phyloP scores from a whole-genome alignment of 441 rosid species.

The Jatropha podagrica region DNA sequence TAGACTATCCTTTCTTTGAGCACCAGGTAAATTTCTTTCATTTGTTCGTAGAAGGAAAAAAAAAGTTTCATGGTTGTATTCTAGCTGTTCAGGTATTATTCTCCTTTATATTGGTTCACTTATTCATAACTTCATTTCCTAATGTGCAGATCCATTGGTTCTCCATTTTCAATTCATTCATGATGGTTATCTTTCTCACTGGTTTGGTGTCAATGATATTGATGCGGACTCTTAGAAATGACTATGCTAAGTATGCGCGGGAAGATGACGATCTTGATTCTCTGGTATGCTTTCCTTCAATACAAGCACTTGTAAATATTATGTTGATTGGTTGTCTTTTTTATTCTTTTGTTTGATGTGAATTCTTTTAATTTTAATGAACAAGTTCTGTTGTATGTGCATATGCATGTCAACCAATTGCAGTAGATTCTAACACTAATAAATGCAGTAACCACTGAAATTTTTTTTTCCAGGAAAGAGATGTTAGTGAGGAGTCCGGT shows the following conservation, averaged over 20 bases:
- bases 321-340: not conserved
- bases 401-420: not conserved
- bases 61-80: not conserved
- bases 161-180: conserved; percentile 95
- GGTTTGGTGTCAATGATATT: conserved; percentile 97
- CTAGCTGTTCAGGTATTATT: not conserved
- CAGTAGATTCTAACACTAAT: conserved; percentile 19
- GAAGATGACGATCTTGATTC: conserved; percentile 97
- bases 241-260: conserved; percentile 95
- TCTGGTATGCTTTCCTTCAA: conserved; percentile 51
- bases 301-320: not conserved
- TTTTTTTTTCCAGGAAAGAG: conserved; percentile 70
- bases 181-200: conserved; percentile 99
- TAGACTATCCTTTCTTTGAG: conserved; percentile 97
- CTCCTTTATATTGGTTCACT: conserved; percentile 6
- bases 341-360: not conserved
- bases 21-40: conserved; percentile 66
- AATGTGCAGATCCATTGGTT: conserved; percentile 93
- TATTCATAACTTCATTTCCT: conserved; percentile 21
- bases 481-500: conserved; percentile 96
- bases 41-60: not conserved
- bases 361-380: not conserved
- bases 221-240: conserved; percentile 97
- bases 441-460: not conserved
- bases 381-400: too few species aligned